Base-by-base conservation (phyloP, 441 rosid species). In the Omphalea diandra region DNA sequence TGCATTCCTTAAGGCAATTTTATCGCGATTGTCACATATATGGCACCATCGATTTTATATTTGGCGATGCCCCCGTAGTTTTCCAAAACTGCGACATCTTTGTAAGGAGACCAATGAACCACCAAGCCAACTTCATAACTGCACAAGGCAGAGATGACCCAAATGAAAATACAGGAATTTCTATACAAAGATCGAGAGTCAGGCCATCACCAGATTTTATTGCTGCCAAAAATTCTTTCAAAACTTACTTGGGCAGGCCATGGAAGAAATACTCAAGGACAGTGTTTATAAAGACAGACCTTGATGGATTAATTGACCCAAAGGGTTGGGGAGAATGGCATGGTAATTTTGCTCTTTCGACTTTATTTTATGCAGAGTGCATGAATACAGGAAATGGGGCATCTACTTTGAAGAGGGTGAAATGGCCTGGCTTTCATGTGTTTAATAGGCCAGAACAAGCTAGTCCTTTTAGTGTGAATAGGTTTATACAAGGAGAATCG, bases 21-120 rank as follows among this genome's bases (percentile, higher is more conserved):
- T 90, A 88, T 27, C 83, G 89, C 2, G 87, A 88, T 27, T 92
- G 95, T 47, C 89, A 81, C 47, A 63, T 87, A 5, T 75, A 92
- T 2, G 91, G 90, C 63, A 88, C 91, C 20, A 70, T 90, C 11
- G 96, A 90, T 76, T 88, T 86, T 68, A 90, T 90, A 63, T 85
- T 83, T 31, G 89, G 91, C 0, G 83, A 92, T 35, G 93, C 89
- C 0, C 6, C 80, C 0, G 87, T 44, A 2, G 79, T 88, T 1
- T 69, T 92, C n/a, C 88, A 88, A 52, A 88, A 90, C 43, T 88
- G 91, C 33, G 83, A 92, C 75, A 86, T 90, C 31, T 82, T 86
- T 11, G 73, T 88, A 1, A 75, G 79, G 50, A 75, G 71, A 9
- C 90, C 90, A 1, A 86, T 86, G 84, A 60, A 63, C 7, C 73